These are phyloP conservation scores for Malus sieversii DNA, from an alignment of 306 rosid species.

Conservation along the genomic window DNA sequence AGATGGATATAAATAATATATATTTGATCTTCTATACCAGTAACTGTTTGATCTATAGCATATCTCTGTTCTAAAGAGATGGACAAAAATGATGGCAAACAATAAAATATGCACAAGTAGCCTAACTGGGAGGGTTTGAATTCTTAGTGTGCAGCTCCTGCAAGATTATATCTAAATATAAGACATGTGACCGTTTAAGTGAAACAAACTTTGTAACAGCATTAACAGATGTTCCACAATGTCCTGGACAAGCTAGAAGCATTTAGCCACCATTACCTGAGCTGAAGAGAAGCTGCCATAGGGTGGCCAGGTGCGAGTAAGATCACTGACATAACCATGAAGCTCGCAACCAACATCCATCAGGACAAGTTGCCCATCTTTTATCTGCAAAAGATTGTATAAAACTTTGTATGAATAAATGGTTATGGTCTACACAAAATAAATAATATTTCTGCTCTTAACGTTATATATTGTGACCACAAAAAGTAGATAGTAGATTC, in stretches of 20 bases:
- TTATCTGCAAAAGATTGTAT: slow-evolving; percentile 44
- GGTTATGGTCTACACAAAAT: not conserved
- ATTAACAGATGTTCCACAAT: not conserved
- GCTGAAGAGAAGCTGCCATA: slow-evolving; percentile 79
- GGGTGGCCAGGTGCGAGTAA: slow-evolving; percentile 96
- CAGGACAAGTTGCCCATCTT: slow-evolving; percentile 83
- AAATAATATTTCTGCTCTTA: not conserved
- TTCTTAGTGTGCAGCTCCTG: not conserved
- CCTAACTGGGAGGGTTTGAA: not conserved
- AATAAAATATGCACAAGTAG: not conserved
- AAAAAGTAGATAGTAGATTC: not conserved
- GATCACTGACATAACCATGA: slow-evolving; percentile 89
- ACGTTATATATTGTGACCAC: not conserved
- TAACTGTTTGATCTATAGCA: not conserved
- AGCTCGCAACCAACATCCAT: slow-evolving; percentile 95
- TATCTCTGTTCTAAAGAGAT: not conserved
- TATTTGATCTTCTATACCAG: not conserved
- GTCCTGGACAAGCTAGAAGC: not conserved
- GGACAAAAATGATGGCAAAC: not conserved
- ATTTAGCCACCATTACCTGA: slow-evolving; percentile 38
- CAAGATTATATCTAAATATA: not conserved
- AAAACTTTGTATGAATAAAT: not conserved
- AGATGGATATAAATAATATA: not conserved
- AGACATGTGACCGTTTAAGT: not conserved
- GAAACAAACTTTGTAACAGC: not conserved